Percentiles rank a stretch among this genome's conserved stretches.
These are phyloP conservation scores for Ballota nigra DNA, from an alignment of 257 asterid species.

Conservation along the genomic window DNA sequence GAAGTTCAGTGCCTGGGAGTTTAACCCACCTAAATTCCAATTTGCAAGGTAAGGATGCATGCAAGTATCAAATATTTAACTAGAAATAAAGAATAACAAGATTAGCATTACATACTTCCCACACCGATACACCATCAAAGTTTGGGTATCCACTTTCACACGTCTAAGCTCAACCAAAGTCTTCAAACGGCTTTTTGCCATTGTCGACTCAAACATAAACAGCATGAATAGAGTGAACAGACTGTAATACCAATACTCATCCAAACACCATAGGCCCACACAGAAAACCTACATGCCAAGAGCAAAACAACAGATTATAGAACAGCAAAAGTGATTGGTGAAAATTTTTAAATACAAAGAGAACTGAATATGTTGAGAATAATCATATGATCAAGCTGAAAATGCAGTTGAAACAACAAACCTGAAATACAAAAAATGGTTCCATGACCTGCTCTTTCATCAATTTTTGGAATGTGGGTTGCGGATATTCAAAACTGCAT, in stretches of 20 bases:
- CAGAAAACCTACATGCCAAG: slow-evolving; percentile 76
- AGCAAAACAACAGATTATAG: slow-evolving; percentile 20
- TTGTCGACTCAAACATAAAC: slow-evolving; percentile 98
- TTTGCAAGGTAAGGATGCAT: slow-evolving; percentile 24
- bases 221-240: slow-evolving; percentile 93
- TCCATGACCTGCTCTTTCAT: slow-evolving; percentile 95
- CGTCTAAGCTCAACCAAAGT: slow-evolving; percentile 94
- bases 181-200: slow-evolving; percentile 97
- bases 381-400: slow-evolving; percentile 1
- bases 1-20: slow-evolving; percentile 87
- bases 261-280: slow-evolving; percentile 98
- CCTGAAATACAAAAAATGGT: slow-evolving; percentile 98
- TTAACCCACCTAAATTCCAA: slow-evolving; percentile 74
- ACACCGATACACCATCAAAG: slow-evolving; percentile 84
- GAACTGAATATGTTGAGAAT: not conserved
- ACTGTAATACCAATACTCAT: slow-evolving; percentile 97
- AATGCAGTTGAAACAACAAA: slow-evolving; percentile 29
- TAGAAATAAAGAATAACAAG: not conserved
- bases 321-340: not conserved
- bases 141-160: slow-evolving; percentile 90
- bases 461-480: slow-evolving; percentile 91
- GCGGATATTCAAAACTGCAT: slow-evolving; percentile 96
- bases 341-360: not conserved
- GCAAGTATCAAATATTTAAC: slow-evolving; percentile 13
- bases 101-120: slow-evolving; percentile 75